Evolutionary conservation across 164 flowering plant genomes (phyloP), one percentile per base, ranked within the genome.

Genomic region (Kingdonia uniflora): DNA sequence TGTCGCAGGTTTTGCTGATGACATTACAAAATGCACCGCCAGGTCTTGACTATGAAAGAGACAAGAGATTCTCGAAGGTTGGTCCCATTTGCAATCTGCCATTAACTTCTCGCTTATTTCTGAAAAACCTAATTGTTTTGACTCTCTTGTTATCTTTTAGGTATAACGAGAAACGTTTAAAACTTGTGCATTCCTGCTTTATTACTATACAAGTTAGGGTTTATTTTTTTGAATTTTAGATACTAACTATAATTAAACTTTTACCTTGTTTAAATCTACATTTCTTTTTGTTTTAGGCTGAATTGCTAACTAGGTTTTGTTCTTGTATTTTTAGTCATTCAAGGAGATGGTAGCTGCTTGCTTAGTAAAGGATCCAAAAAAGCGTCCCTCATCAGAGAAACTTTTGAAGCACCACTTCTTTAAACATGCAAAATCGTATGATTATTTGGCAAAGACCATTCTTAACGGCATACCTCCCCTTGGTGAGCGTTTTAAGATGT

Each of bases 271-370:
- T 29, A 29, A 8, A 29, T 29, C 4, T 29, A 29, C 35, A 29
- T 29, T 8, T 29, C 35, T 29, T 29, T 29, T 4, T 29, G 35
- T 29, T 29, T 29, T 29, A 29, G 35, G 35, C 35, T 29, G 35
- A 29, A 8, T 29, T 29, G 35, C 35, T 29, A 8, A 29, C 8
- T 3, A 29, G 35, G 35, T 29, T 64, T 47, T 68, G 60, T 56
- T 69, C 58, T 64, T 70, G n/a, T 76, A 71, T 72, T 71, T 74
- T 78, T 76, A 55, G 99, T 77, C 96, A 54, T 94, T 94, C 59
- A 94, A 87, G 76, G 97, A 89, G 68, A 79, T 94, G 99, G 95
- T 94, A 69, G 95, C 97, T 55, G 90, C 90, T 97, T 94, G 99
- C 78, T 77, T 94, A 79, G 97, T 94, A 79, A 94, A 94, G 82